These are phyloP conservation scores for Metschnikowia chrysomelidarum DNA, from an alignment of 805 yeast genomes.

Conservation along the genomic window DNA sequence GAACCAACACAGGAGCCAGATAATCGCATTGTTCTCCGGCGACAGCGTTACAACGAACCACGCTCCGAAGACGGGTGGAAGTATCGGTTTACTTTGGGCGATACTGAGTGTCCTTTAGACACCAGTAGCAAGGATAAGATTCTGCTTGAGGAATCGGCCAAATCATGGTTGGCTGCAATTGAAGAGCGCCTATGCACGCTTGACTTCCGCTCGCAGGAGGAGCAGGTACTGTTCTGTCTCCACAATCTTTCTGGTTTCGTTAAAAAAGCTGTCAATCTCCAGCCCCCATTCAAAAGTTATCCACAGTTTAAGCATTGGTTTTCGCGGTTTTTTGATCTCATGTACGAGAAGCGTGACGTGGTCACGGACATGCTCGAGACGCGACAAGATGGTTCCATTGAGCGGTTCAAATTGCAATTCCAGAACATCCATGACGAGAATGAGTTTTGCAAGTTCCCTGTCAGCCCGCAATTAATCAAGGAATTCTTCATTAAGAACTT, in stretches of 20 bases:
- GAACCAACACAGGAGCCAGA: neutral
- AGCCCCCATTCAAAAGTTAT: conserved; percentile 9
- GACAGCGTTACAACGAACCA: conserved; percentile 1
- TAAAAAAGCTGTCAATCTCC: conserved; percentile 6
- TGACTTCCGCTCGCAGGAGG: conserved; percentile 7
- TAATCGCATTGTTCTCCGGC: neutral
- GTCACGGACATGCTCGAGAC: conserved; percentile 7
- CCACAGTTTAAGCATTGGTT: conserved; percentile 10
- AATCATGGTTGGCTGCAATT: conserved; percentile 2
- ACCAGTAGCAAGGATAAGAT: conserved; percentile 6
- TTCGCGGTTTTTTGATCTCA: conserved; percentile 3
- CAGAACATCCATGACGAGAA: conserved; percentile 9
- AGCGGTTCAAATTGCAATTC: conserved; percentile 6
- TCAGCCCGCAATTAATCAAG: conserved; percentile 9
- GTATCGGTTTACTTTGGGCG: conserved; percentile 8
- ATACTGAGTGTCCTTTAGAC: conserved; percentile 8
- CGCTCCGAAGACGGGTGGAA: conserved; percentile 8
- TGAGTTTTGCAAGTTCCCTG: conserved; percentile 9
- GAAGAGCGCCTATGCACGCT: conserved; percentile 2
- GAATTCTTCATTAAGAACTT: conserved; percentile 10
- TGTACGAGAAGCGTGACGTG: conserved; percentile 6
- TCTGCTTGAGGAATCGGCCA: conserved; percentile 6
- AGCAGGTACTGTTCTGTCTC: conserved; percentile 8
- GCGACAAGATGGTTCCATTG: conserved; percentile 2
- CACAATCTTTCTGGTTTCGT: conserved; percentile 8